phyloP scores from a whole-genome alignment of 164 flowering plant species.

The Nymphaea thermarum region DNA sequence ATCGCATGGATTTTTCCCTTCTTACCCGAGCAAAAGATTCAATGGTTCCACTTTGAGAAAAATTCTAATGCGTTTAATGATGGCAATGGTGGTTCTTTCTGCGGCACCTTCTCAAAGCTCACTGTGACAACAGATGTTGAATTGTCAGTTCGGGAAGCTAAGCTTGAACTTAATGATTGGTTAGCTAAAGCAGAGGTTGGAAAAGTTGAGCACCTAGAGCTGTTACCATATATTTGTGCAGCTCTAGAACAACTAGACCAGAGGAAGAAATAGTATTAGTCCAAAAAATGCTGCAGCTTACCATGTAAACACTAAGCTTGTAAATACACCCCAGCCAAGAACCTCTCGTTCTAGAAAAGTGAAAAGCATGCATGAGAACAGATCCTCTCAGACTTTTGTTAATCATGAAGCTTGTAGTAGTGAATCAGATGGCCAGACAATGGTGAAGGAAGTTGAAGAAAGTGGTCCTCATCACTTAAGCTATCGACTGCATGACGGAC shows the following conservation, averaged over 20 bases:
- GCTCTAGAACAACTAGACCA: conserved; percentile 69
- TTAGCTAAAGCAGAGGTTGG: conserved; percentile 79
- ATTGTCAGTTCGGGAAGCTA: conserved; percentile 67
- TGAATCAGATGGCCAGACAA: no score
- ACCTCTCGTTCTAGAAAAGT: conserved; percentile 7
- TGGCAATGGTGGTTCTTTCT: conserved; percentile 10
- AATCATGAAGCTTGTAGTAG: background rate
- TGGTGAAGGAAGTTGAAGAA: background rate
- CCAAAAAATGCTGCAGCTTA: conserved; percentile 5
- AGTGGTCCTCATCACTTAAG: background rate
- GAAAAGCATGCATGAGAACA: background rate
- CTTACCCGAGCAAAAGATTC: conserved; percentile 69
- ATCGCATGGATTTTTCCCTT: conserved; percentile 56
- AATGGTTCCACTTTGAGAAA: conserved; percentile 34
- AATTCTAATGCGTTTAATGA: conserved; percentile 5
- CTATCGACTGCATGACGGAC: conserved; percentile 12
- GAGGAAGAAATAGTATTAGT: conserved; percentile 36
- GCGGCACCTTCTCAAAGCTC: conserved; percentile 67
- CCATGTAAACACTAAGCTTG: conserved; percentile 9
- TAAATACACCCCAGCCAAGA: conserved; percentile 10
- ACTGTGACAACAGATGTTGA: conserved; percentile 70
- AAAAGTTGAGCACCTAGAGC: conserved; percentile 79
- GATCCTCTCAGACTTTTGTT: background rate
- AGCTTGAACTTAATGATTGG: conserved; percentile 75
- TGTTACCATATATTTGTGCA: conserved; percentile 88